Base-by-base conservation (phyloP, 2,329 filamentous ascomycete genomes). In the Tolypocladium pustulatum region DNA sequence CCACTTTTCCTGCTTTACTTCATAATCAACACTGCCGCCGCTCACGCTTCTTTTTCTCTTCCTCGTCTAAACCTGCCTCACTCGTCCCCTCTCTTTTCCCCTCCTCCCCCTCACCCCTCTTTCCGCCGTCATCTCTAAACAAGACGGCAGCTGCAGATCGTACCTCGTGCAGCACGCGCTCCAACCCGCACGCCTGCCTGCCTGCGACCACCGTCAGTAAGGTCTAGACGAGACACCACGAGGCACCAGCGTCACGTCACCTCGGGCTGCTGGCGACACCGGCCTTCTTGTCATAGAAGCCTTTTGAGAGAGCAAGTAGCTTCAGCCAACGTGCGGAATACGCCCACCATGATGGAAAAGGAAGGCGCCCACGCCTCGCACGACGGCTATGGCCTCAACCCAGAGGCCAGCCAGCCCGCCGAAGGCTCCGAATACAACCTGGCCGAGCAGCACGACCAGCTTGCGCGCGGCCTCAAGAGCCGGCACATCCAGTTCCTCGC, bases 401-500 rank as follows among this genome's bases (percentile, higher is more conserved):
- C 60, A 49, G 69, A 72, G 64, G 64, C 54, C 59, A 64, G 63
- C 51, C 38, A 54, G 13, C 62, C 63, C 10, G 63, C 58, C 58
- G 62, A 66, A 38, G 61, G 54, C 17, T 61, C 65, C 56, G 72
- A 75, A 62, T 71, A 68, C 60, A 68, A 70, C 55, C 72, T 79
- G 25, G 70, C 72, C 20, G 58, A 64, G 17, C 66, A 75, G 46
- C 63, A 73, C 30, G 71, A 75, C 54, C 79, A 83, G 65, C 75
- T 84, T 4, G 70, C 80, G 66, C 76, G 82, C 58, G 81, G 81
- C 20, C 75, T 85, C 58, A 83, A 85, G 72, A 81, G 78, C 65
- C 75, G 82, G 40, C 82, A 85, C 62, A 82, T 85, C 46, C 82
- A 85, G 64, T 83, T 85, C 69, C 72, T 85, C 41, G 82, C 82